A percentile compares a stretch with the other conserved stretches of the same genome.
Evolutionary conservation across 371 early-diverging fungal genomes (phyloP).

Genomic region (Mucor plumbeus): DNA sequence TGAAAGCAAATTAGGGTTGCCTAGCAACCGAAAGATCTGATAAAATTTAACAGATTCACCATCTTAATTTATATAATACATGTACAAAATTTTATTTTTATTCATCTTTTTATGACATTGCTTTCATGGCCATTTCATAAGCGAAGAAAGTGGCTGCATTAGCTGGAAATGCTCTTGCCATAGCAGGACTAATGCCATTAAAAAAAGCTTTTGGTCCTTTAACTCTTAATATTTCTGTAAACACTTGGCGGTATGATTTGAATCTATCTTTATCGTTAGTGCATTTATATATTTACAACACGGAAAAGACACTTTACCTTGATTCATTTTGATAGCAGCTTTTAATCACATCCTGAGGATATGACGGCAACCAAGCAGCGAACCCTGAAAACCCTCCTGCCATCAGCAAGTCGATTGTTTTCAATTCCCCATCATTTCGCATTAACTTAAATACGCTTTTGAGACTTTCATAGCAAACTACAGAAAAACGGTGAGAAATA

Average conservation of each 20-base stretch:
- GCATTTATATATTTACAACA: not conserved
- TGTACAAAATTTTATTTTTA: not conserved
- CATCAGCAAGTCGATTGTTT: conserved; percentile 69
- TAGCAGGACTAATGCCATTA: conserved; percentile 82
- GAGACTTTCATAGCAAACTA: conserved; percentile 71
- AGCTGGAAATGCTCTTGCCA: conserved; percentile 89
- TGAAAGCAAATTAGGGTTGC: too few species aligned
- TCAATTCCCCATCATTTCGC: conserved; percentile 46
- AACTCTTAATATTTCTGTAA: conserved; percentile 48
- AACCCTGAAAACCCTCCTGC: conserved; percentile 88
- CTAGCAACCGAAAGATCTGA: too few species aligned
- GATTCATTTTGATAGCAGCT: conserved; percentile 74
- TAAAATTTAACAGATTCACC: too few species aligned
- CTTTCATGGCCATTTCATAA: conserved; percentile 77
- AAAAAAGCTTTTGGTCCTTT: conserved; percentile 65
- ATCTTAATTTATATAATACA: too few species aligned
- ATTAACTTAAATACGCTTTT: conserved; percentile 61
- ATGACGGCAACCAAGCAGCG: conserved; percentile 86
- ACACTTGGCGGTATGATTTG: conserved; percentile 35
- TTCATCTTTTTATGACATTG: conserved; percentile 20
- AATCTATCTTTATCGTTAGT: conserved; percentile 19
- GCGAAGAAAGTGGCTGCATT: conserved; percentile 87
- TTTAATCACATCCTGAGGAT: conserved; percentile 92
- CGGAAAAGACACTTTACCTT: not conserved
- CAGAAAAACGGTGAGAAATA: too few species aligned